These are phyloP conservation scores for Poa pratensis DNA, from an alignment of 176 grass and related monocot species.

Conservation along the genomic window DNA sequence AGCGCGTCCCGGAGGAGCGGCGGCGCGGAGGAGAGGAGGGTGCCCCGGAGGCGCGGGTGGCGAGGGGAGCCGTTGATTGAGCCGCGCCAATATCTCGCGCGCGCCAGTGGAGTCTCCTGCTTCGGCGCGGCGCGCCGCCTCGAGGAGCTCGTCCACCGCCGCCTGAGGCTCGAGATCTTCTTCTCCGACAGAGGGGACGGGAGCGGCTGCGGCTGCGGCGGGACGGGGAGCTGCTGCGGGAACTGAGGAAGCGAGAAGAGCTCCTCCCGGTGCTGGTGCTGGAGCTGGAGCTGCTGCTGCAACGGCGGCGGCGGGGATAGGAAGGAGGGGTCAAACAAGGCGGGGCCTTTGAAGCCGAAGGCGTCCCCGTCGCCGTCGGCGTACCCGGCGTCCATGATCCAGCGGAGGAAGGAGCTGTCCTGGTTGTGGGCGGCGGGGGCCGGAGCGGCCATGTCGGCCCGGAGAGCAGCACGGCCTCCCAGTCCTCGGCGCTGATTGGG, in stretches of 20 bases:
- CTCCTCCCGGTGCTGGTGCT: background rate
- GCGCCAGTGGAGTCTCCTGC: constrained; percentile 52
- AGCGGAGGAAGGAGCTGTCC: constrained; percentile 45
- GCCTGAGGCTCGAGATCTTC: constrained; percentile 6
- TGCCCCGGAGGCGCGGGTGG: constrained; percentile 4
- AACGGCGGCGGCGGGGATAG: background rate
- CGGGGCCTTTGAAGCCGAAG: constrained; percentile 39
- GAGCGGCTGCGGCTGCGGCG: background rate
- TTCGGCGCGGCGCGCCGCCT: constrained; percentile 46
- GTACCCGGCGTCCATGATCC: constrained; percentile 48
- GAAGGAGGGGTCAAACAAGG: constrained; percentile 38
- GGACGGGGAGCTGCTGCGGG: background rate
- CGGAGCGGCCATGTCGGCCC: constrained; percentile 29
- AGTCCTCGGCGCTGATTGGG: constrained; percentile 45
- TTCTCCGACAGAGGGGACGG: background rate
- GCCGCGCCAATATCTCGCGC: constrained; percentile 71
- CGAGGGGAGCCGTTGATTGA: constrained; percentile 61
- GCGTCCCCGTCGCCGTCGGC: constrained; percentile 31
- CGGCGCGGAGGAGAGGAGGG: constrained; percentile 57
- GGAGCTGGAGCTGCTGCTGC: background rate
- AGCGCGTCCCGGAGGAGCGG: constrained; percentile 53
- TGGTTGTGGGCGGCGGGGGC: constrained; percentile 19
- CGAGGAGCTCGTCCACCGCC: constrained; percentile 53
- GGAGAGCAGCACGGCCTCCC: constrained; percentile 42
- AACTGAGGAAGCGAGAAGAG: constrained; percentile 23